These are phyloP conservation scores for Apocynum venetum DNA, from an alignment of 257 asterid genomes.

Conservation along the genomic window DNA sequence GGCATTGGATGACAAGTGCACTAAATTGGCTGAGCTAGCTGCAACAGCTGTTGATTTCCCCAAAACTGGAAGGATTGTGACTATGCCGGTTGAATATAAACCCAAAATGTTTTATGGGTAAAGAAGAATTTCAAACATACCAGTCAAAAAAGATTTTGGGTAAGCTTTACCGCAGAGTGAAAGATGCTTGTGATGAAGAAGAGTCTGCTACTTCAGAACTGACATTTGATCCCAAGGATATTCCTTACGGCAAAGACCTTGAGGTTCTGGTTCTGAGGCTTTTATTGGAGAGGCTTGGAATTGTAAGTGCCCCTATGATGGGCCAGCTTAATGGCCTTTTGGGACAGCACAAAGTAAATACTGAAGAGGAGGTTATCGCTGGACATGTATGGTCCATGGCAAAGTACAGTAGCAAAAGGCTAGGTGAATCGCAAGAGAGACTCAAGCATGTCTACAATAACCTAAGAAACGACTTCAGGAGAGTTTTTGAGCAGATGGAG, in stretches of 20 bases:
- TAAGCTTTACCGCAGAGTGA: conserved; percentile 64
- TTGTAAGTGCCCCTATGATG: conserved; percentile 62
- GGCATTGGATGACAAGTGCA: conserved; percentile 85
- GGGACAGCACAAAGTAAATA: conserved; percentile 69
- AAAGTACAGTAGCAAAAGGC: conserved; percentile 53
- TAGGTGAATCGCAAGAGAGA: conserved; percentile 79
- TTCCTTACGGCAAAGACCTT: conserved; percentile 56
- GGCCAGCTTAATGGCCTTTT: conserved; percentile 68
- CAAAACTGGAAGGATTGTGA: conserved; percentile 74
- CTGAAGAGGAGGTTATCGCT: conserved; percentile 83
- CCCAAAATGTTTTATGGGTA: conserved; percentile 82
- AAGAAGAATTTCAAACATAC: conserved; percentile 65
- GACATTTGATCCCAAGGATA: conserved; percentile 20
- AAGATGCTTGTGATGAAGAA: conserved; percentile 40
- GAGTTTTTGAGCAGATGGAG: conserved; percentile 57
- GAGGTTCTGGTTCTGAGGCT: conserved; percentile 49
- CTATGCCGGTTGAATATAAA: conserved; percentile 53
- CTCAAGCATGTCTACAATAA: conserved; percentile 65
- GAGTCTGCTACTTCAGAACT: conserved; percentile 26
- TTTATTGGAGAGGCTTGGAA: conserved; percentile 66
- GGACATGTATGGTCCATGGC: conserved; percentile 98
- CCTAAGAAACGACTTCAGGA: conserved; percentile 70
- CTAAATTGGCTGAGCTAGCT: conserved; percentile 85
- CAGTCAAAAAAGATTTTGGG: conserved; percentile 59
- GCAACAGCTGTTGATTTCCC: conserved; percentile 93